Percentiles rank a stretch among this genome's conserved stretches.
Conservation (phyloP, 371 early-diverging fungal genomes). For the Saksenaea vasiformis region DNA sequence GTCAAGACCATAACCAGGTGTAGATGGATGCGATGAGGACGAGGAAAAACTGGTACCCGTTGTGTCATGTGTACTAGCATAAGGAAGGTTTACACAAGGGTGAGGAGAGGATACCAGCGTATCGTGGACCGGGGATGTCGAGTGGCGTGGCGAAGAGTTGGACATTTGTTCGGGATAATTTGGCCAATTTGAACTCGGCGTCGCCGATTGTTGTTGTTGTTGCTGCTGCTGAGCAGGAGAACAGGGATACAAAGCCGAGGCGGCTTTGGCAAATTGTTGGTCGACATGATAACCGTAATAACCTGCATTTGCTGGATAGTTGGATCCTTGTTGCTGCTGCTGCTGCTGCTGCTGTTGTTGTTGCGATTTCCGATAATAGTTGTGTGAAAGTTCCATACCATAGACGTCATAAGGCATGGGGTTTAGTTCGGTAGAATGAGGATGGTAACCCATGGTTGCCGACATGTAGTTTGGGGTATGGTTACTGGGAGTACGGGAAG, state of each 20-base stretch:
- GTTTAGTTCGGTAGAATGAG: background rate
- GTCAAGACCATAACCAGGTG: conserved; percentile 3
- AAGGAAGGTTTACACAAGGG: conserved; percentile 3
- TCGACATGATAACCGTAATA: background rate
- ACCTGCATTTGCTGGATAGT: background rate
- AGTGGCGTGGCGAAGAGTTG: background rate
- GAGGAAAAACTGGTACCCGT: background rate
- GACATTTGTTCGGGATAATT: background rate
- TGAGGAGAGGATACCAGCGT: background rate
- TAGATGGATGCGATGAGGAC: background rate
- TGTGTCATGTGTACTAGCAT: background rate
- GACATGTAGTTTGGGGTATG: background rate
- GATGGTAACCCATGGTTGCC: background rate
- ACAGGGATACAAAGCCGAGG: background rate
- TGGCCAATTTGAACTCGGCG: background rate
- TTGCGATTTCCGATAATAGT: background rate
- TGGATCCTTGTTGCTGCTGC: background rate
- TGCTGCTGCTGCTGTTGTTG: conserved; percentile 5
- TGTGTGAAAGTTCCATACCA: background rate
- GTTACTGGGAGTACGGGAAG: background rate
- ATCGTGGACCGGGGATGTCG: background rate
- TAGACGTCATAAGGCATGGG: background rate
- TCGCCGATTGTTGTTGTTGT: background rate
- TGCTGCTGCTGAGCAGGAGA: conserved; percentile 1
- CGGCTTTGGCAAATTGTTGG: background rate